phyloP scores from a whole-genome alignment of 495 filamentous ascomycete genomes.

The Umbilicaria muhlenbergii region DNA sequence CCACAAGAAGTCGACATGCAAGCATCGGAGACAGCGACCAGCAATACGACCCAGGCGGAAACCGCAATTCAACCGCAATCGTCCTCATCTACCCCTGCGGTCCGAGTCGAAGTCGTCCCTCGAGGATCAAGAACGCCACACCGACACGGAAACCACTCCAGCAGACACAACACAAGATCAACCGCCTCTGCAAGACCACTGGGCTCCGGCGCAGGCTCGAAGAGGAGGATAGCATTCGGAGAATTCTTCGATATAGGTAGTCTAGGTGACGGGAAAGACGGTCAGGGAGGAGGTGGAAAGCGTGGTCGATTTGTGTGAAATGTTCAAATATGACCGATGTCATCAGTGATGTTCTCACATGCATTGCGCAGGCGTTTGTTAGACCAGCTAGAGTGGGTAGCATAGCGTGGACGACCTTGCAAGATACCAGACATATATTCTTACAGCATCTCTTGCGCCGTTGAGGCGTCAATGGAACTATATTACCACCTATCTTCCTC shows the following conservation, averaged over 20 bases:
- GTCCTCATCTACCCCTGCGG: constrained; percentile 23
- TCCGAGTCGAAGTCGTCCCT: constrained; percentile 35
- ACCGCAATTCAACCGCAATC: constrained; percentile 11
- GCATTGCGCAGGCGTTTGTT: too few relatives aligned
- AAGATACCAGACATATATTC: too few relatives aligned
- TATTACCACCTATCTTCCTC: too few relatives aligned
- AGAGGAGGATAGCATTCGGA: constrained; percentile 57
- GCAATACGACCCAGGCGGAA: constrained; percentile 10
- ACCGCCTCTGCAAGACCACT: constrained; percentile 25
- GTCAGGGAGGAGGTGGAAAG: constrained; percentile 51
- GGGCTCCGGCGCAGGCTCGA: constrained; percentile 51
- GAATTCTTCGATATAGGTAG: constrained; percentile 75
- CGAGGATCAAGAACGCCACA: constrained; percentile 34
- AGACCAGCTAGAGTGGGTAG: too few relatives aligned
- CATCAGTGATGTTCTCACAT: too few relatives aligned
- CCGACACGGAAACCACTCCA: constrained; percentile 27
- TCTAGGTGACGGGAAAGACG: constrained; percentile 47
- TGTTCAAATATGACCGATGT: neutral
- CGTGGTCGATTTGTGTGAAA: constrained; percentile 49
- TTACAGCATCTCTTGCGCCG: too few relatives aligned
- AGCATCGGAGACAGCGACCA: constrained; percentile 23
- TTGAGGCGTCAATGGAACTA: too few relatives aligned
- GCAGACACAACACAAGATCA: constrained; percentile 26
- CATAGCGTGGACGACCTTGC: too few relatives aligned
- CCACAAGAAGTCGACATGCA: constrained; percentile 56